Conservation (phyloP, 2,329 filamentous ascomycete genomes). For the Lachnellula subtilissima region DNA sequence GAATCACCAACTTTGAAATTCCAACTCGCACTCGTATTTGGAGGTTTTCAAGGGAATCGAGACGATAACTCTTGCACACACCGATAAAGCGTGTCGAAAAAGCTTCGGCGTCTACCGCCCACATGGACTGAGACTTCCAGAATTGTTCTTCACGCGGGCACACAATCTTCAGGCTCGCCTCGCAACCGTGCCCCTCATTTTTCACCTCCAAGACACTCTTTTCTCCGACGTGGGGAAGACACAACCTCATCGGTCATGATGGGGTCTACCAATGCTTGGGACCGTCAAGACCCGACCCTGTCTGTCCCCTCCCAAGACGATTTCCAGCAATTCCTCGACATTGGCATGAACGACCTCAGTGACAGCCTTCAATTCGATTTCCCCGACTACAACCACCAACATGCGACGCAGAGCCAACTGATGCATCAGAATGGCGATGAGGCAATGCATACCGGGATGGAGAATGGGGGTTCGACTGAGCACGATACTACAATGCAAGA, state of each 20-base stretch:
- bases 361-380: constrained; percentile 58
- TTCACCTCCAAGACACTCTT: neutral
- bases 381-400: constrained; percentile 42
- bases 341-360: constrained; percentile 50
- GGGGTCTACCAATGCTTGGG: constrained; percentile 41
- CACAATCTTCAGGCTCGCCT: too few species aligned
- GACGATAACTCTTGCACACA: too few species aligned
- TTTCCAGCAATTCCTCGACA: constrained; percentile 60
- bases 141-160: too few species aligned
- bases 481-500: constrained; percentile 39
- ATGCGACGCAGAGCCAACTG: constrained; percentile 25
- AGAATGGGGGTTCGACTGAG: constrained; percentile 16
- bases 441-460: constrained; percentile 45
- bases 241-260: constrained; percentile 21
- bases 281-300: constrained; percentile 52
- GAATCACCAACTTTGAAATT: too few species aligned
- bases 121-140: too few species aligned
- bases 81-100: too few species aligned
- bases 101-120: too few species aligned
- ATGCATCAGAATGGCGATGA: constrained; percentile 32
- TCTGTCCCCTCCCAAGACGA: constrained; percentile 51
- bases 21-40: too few species aligned
- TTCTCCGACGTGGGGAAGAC: neutral
- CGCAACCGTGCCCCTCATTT: constrained; percentile 1
- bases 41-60: too few species aligned